phyloP scores from a whole-genome alignment of 2,329 filamentous ascomycete genomes.

The Hypoxylon sp. region DNA sequence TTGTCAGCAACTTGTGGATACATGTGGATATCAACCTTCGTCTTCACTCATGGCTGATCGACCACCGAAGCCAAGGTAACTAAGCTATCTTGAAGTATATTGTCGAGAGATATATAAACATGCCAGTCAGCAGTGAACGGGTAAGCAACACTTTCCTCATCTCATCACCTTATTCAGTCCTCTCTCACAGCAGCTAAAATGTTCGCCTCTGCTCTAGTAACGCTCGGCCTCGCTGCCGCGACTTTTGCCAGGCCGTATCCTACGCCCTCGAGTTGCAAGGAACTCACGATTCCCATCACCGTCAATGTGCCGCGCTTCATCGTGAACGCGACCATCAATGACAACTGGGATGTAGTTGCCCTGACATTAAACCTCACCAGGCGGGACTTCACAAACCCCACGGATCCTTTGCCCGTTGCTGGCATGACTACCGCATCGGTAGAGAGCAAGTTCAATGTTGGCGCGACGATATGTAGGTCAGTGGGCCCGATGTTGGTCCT shows the following conservation, averaged over 20 bases:
- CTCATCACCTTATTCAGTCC: neutral
- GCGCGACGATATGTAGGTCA: conserved; percentile 51
- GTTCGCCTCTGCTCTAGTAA: conserved; percentile 23
- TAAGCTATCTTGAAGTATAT: neutral
- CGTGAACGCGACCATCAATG: conserved; percentile 46
- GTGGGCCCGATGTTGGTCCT: conserved; percentile 48
- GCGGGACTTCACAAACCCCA: conserved; percentile 43
- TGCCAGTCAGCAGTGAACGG: neutral
- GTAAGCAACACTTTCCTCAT: conserved; percentile 20
- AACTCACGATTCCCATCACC: conserved; percentile 50
- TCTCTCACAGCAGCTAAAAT: conserved; percentile 26
- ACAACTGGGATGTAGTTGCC: conserved; percentile 52
- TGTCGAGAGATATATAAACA: conserved; percentile 26
- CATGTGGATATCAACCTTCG: conserved; percentile 27
- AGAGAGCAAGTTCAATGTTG: conserved; percentile 48
- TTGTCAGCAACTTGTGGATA: conserved; percentile 31
- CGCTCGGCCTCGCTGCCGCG: conserved; percentile 26
- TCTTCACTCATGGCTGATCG: conserved; percentile 15
- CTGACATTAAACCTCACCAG: conserved; percentile 52
- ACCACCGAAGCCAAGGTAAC: neutral
- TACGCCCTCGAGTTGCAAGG: conserved; percentile 40
- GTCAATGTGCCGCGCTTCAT: conserved; percentile 51
- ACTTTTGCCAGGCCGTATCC: conserved; percentile 27
- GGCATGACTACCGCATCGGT: conserved; percentile 44
- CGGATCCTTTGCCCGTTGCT: conserved; percentile 48